Conservation (phyloP, 176 grass and related monocot genomes). For the Oryza longistaminata region DNA sequence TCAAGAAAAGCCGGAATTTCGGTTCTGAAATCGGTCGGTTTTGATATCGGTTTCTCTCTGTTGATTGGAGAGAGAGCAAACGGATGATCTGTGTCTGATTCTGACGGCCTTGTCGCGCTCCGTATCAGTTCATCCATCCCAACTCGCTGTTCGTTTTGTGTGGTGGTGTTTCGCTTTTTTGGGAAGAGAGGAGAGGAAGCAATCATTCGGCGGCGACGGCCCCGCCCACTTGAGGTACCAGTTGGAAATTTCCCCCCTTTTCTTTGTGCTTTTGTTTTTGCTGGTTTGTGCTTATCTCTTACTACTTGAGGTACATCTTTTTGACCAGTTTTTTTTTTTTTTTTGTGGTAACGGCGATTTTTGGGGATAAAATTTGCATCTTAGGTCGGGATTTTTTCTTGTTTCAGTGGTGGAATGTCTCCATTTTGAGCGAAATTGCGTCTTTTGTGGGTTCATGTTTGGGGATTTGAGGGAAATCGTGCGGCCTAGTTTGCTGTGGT, state of each 20-base stretch:
- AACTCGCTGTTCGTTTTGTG: background rate
- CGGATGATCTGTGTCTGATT: conserved; percentile 56
- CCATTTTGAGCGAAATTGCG: background rate
- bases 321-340: conserved; percentile 19
- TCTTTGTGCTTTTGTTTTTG: conserved; percentile 23
- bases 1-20: background rate
- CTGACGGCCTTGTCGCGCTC: conserved; percentile 35
- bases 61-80: conserved; percentile 28
- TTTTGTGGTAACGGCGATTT: conserved; percentile 17
- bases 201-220: conserved; percentile 54
- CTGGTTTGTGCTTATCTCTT: conserved; percentile 25
- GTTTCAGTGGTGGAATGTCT: background rate
- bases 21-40: conserved; percentile 17
- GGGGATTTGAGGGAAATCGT: conserved; percentile 1
- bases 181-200: conserved; percentile 40
- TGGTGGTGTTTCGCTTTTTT: conserved; percentile 27
- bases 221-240: conserved; percentile 28
- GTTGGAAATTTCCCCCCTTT: conserved; percentile 37
- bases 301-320: background rate
- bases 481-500: background rate
- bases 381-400: conserved; percentile 11
- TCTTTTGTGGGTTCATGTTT: background rate
- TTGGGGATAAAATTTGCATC: conserved; percentile 29
- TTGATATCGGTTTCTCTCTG: background rate
- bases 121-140: background rate